Conservation (phyloP, 176 grass and related monocot genomes). For the Pontederia crassipes region DNA sequence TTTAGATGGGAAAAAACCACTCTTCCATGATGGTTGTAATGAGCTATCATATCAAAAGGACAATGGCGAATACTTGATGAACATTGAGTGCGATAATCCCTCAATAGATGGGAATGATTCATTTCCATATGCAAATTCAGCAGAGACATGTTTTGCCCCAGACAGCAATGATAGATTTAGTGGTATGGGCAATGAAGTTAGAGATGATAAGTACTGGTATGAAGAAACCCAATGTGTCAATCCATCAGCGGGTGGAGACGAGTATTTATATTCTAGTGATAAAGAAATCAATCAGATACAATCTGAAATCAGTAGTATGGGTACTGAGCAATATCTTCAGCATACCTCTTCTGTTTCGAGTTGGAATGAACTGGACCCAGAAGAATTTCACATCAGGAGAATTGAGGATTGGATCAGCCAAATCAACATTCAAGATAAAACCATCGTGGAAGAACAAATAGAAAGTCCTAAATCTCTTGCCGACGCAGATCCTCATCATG, state of each 20-base stretch:
- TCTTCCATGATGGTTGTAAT: slow-evolving; percentile 10
- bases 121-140: slow-evolving; percentile 26
- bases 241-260: slow-evolving; percentile 3
- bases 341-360: slow-evolving; percentile 11
- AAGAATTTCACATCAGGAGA: slow-evolving; percentile 34
- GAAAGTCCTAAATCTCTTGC: slow-evolving; percentile 35
- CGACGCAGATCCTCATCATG: slow-evolving; percentile 17
- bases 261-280: slow-evolving; percentile 17
- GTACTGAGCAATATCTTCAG: not conserved
- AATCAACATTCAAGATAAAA: slow-evolving; percentile 40
- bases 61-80: not conserved
- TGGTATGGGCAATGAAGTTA: not conserved
- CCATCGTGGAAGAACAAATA: slow-evolving; percentile 37
- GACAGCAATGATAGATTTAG: not conserved
- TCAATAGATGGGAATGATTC: slow-evolving; percentile 11
- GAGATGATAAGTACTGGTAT: not conserved
- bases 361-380: not conserved
- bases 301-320: slow-evolving; percentile 8
- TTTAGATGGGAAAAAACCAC: slow-evolving; percentile 18
- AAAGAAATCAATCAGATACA: slow-evolving; percentile 17
- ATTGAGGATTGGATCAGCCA: slow-evolving; percentile 80
- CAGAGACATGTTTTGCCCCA: slow-evolving; percentile 19
- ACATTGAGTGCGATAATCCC: not conserved
- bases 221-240: slow-evolving; percentile 7
- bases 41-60: not conserved